phyloP scores from a whole-genome alignment of 768 basidiomycete genomes.

The Mycena belliarum region DNA sequence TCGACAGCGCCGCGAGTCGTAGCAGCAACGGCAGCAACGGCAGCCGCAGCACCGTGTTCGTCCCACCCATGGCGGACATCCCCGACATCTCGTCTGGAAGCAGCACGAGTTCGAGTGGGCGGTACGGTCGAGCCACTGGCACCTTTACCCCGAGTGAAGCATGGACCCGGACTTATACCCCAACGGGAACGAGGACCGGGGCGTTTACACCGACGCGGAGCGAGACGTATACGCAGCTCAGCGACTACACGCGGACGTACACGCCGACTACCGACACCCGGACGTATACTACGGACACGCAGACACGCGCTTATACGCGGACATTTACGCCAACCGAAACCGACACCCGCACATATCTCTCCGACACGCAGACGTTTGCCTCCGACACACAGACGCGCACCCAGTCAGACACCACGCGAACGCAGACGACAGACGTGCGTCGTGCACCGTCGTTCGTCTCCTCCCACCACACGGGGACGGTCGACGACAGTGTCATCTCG shows the following conservation, averaged over 20 bases:
- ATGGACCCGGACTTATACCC: constrained; percentile 6
- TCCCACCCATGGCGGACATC: constrained; percentile 71
- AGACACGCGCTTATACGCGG: constrained; percentile 1
- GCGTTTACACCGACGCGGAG: background rate
- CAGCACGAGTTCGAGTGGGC: constrained; percentile 1
- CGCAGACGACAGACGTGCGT: constrained; percentile 25
- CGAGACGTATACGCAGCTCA: background rate
- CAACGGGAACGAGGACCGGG: constrained; percentile 4
- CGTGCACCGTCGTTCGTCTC: constrained; percentile 50
- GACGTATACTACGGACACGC: background rate
- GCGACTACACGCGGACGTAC: background rate
- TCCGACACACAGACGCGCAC: background rate
- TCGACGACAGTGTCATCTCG: constrained; percentile 73
- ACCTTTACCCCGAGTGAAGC: constrained; percentile 6
- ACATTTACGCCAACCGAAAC: constrained; percentile 3
- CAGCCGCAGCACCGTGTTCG: constrained; percentile 74
- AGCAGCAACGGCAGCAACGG: constrained; percentile 49
- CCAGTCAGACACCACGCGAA: background rate
- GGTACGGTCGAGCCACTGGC: background rate
- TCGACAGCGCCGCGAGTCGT: constrained; percentile 45
- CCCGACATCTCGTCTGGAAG: constrained; percentile 52
- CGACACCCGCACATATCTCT: constrained; percentile 1
- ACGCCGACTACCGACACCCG: background rate
- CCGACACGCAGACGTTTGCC: background rate
- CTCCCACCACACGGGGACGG: constrained; percentile 63